phyloP scores from a whole-genome alignment of 306 rosid species.

The Mucuna pruriens region DNA sequence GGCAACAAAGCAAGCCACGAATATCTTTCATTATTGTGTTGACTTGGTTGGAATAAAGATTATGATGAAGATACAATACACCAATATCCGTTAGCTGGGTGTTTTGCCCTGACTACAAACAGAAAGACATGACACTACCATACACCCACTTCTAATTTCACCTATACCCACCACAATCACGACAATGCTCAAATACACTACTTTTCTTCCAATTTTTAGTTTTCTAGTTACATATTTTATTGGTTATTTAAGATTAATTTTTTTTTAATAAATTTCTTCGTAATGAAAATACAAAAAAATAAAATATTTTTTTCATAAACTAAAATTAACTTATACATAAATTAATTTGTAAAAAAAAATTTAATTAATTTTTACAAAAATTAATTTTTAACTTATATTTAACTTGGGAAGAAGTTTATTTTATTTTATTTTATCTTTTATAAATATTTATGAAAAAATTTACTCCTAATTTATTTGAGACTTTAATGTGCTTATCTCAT shows the following conservation, averaged over 20 bases:
- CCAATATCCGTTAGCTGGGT: background rate
- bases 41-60: conserved; percentile 1
- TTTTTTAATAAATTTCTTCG: too few species aligned
- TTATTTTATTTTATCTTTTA: too few species aligned
- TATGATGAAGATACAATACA: conserved; percentile 4
- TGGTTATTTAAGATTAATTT: background rate
- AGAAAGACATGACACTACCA: conserved; percentile 31
- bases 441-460: too few species aligned
- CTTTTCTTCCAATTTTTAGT: background rate
- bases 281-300: too few species aligned
- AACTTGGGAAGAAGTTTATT: too few species aligned
- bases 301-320: too few species aligned
- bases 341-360: too few species aligned
- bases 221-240: background rate
- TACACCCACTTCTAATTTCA: background rate
- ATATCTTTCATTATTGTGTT: background rate
- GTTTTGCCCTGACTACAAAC: conserved; percentile 18
- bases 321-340: too few species aligned
- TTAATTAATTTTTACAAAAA: too few species aligned
- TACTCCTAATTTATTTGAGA: too few species aligned
- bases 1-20: conserved; percentile 1
- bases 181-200: background rate
- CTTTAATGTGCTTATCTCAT: too few species aligned
- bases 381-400: too few species aligned
- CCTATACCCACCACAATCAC: background rate